These are phyloP conservation scores for Lasiodiplodia hormozganensis DNA, from an alignment of 2,329 filamentous ascomycete species.

Conservation along the genomic window DNA sequence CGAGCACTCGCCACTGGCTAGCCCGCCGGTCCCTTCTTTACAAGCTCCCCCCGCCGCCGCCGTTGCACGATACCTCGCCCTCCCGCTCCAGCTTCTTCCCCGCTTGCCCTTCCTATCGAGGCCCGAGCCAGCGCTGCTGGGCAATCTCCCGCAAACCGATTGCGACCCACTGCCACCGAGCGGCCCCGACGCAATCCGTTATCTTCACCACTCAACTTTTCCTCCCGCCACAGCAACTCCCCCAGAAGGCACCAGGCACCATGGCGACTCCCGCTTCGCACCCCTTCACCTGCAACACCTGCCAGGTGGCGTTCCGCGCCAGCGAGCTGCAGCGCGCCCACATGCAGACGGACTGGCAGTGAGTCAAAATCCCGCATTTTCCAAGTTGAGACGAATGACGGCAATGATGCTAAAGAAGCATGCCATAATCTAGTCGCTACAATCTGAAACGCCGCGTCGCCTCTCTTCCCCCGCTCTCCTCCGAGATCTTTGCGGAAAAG, in stretches of 20 bases:
- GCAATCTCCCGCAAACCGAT: conserved; percentile 25
- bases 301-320: conserved; percentile 93
- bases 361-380: conserved; percentile 54
- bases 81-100: background rate
- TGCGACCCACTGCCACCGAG: conserved; percentile 20
- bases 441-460: conserved; percentile 96
- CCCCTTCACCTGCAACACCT: conserved; percentile 98
- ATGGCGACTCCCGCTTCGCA: conserved; percentile 59
- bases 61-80: background rate
- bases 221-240: conserved; percentile 16
- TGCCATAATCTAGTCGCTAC: conserved; percentile 70
- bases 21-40: background rate
- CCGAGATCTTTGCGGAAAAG: conserved; percentile 94
- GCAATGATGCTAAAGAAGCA: conserved; percentile 6
- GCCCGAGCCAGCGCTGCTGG: conserved; percentile 1
- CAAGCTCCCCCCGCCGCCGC: background rate
- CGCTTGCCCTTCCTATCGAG: background rate
- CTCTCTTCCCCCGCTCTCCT: conserved; percentile 85
- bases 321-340: conserved; percentile 92
- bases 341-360: conserved; percentile 99
- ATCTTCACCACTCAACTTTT: conserved; percentile 26
- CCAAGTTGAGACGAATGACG: background rate
- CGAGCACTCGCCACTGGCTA: conserved; percentile 6
- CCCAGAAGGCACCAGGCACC: conserved; percentile 24
- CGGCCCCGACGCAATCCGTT: conserved; percentile 19